Evolutionary conservation across 1,284 basidiomycete species (phyloP).

Genomic region (Papiliotrema flavescens): DNA sequence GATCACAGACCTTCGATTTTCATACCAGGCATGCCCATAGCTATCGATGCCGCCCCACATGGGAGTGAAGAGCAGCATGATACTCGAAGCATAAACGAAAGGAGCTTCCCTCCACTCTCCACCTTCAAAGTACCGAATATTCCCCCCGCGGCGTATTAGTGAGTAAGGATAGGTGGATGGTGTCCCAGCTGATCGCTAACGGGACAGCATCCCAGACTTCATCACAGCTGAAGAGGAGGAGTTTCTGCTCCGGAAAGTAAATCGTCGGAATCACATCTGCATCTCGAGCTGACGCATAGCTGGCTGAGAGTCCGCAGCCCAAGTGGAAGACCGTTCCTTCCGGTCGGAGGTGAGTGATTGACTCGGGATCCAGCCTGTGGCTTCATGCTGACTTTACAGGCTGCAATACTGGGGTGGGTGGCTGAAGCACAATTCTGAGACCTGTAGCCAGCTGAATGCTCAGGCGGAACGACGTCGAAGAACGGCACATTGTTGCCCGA

Average conservation of each 20-base stretch:
- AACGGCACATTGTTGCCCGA: conserved; percentile 43
- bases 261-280: conserved; percentile 6
- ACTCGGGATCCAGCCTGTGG: not conserved
- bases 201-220: conserved; percentile 70
- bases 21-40: conserved; percentile 1
- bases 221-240: conserved; percentile 73
- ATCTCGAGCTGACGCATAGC: conserved; percentile 51
- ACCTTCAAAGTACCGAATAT: conserved; percentile 4
- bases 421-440: too few relatives aligned
- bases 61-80: not conserved
- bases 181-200: too few relatives aligned
- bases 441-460: not conserved
- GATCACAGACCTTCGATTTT: not conserved
- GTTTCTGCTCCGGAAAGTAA: conserved; percentile 70
- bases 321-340: conserved; percentile 75
- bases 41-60: not conserved
- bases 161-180: not conserved
- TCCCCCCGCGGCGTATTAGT: conserved; percentile 8
- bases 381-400: conserved; percentile 46
- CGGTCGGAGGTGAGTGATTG: conserved; percentile 62
- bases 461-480: conserved; percentile 45
- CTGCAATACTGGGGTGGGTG: conserved; percentile 70
- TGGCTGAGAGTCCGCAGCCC: conserved; percentile 68
- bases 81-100: not conserved
- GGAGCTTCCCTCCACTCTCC: not conserved